Conservation (phyloP, 2,329 filamentous ascomycete species). For the Thermoascus crustaceus region DNA sequence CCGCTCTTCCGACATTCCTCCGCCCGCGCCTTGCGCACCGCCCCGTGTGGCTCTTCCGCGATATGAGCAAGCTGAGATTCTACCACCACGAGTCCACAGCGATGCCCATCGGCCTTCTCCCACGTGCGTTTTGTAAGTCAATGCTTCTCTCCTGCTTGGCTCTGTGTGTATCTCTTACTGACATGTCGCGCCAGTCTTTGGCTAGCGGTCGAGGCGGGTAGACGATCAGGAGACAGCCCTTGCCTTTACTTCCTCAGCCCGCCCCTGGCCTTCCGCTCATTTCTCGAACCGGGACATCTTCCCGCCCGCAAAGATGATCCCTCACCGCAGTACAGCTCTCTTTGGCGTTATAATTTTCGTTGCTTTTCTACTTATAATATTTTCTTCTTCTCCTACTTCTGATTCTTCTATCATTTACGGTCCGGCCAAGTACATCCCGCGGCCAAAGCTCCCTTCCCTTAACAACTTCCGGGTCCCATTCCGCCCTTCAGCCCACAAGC, state of each 20-base stretch:
- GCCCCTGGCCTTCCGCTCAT: conserved; percentile 2
- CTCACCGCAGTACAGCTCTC: conserved; percentile 33
- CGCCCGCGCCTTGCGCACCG: background rate
- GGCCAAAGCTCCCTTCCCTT: conserved; percentile 37
- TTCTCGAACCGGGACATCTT: background rate
- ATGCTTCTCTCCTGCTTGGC: background rate
- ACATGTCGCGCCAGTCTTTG: no score
- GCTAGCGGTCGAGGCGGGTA: background rate
- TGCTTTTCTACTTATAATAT: conserved; percentile 35
- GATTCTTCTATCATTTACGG: conserved; percentile 16
- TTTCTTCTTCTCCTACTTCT: conserved; percentile 33
- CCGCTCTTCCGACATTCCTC: no score
- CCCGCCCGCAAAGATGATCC: conserved; percentile 26
- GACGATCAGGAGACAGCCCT: background rate
- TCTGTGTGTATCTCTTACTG: background rate
- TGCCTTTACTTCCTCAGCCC: background rate
- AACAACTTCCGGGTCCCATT: conserved; percentile 55
- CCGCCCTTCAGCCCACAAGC: conserved; percentile 60
- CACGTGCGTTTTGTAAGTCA: background rate
- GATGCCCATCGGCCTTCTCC: background rate
- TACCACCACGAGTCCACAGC: no score
- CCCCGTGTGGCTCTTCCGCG: background rate
- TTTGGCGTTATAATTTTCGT: conserved; percentile 37
- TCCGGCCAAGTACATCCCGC: conserved; percentile 25
- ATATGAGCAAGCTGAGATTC: no score